phyloP scores from a whole-genome alignment of 78 protist species.

The Andalucia godoyi region DNA sequence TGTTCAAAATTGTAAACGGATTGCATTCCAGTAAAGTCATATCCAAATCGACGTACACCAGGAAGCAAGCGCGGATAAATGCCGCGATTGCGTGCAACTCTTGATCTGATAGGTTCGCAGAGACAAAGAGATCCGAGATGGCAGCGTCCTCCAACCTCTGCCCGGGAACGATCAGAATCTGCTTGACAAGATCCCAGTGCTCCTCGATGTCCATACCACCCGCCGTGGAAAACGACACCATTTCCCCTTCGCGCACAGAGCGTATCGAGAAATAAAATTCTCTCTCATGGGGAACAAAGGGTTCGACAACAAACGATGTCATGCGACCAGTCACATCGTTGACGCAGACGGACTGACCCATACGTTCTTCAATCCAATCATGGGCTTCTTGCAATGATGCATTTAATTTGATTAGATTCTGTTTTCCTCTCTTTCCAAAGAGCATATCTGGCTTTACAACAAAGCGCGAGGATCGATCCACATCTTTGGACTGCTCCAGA shows the following conservation, averaged over 20 bases:
- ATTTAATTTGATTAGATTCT: constrained; percentile 47
- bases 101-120: not conserved
- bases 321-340: constrained; percentile 2
- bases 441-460: constrained; percentile 81
- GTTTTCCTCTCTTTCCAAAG: constrained; percentile 65
- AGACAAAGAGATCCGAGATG: not conserved
- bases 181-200: constrained; percentile 20
- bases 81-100: not conserved
- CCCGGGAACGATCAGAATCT: constrained; percentile 18
- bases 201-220: constrained; percentile 81
- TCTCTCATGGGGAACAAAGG: constrained; percentile 54
- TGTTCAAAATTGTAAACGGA: constrained; percentile 42
- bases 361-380: constrained; percentile 35
- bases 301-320: constrained; percentile 58
- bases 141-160: not conserved
- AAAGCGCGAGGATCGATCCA: not conserved
- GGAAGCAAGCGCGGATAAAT: not conserved
- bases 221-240: constrained; percentile 38
- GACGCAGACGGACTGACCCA: constrained; percentile 1
- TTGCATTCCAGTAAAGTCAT: constrained; percentile 65
- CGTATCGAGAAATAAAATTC: constrained; percentile 66
- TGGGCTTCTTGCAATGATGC: constrained; percentile 44
- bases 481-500: constrained; percentile 6
- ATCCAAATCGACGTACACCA: constrained; percentile 25
- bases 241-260: constrained; percentile 42